These are phyloP conservation scores for Oxyria digyna DNA, from an alignment of 148 eudicot genomes.

Conservation along the genomic window DNA sequence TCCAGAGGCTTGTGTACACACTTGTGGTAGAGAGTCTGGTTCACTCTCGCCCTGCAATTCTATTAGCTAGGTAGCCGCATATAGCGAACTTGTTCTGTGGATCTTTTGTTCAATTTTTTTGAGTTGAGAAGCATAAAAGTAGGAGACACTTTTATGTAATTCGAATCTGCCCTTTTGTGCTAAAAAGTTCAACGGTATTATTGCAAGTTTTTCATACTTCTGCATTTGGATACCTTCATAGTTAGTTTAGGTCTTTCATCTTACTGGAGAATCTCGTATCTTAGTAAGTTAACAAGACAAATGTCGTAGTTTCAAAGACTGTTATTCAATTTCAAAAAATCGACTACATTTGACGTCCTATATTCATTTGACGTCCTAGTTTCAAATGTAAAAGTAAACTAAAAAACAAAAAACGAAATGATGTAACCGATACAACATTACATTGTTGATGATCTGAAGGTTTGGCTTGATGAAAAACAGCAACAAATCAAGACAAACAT, in stretches of 20 bases:
- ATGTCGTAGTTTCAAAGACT: neutral
- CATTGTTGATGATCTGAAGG: too few species aligned
- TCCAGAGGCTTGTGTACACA: neutral
- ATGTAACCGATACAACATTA: neutral
- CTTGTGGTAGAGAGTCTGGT: constrained; percentile 1
- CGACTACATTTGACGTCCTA: neutral
- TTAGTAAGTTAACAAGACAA: neutral
- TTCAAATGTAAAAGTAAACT: too few species aligned
- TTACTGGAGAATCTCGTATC: neutral
- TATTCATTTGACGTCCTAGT: too few species aligned
- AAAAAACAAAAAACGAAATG: neutral
- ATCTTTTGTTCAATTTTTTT: neutral
- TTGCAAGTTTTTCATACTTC: neutral
- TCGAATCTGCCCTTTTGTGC: neutral
- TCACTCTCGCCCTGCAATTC: neutral
- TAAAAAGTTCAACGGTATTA: neutral
- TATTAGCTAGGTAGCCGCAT: neutral
- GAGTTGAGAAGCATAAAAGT: neutral
- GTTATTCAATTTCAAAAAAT: neutral
- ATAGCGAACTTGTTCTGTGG: neutral
- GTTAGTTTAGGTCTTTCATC: neutral
- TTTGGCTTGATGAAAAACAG: too few species aligned
- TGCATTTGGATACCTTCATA: too few species aligned
- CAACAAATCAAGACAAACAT: neutral
- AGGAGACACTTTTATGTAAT: neutral